phyloP scores from a whole-genome alignment of 2,329 filamentous ascomycete species.

The Talaromyces sp. region DNA sequence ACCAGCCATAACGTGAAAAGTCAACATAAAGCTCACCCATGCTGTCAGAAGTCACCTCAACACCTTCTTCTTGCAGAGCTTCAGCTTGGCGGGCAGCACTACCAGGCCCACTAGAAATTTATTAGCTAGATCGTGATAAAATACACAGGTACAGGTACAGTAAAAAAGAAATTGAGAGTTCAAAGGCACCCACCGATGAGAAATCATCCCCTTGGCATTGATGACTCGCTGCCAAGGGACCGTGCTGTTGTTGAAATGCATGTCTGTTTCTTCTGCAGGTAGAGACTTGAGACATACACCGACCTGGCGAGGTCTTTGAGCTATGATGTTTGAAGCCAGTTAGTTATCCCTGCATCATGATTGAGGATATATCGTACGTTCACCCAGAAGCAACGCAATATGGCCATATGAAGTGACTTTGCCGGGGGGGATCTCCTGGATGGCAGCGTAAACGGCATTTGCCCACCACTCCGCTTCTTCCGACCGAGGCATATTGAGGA shows the following conservation, averaged over 20 bases:
- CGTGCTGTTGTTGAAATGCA: constrained; percentile 69
- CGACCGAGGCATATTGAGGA: constrained; percentile 44
- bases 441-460: constrained; percentile 74
- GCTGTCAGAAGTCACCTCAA: constrained; percentile 43
- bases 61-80: constrained; percentile 44
- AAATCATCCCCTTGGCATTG: constrained; percentile 83
- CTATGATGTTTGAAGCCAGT: constrained; percentile 42
- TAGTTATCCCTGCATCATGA: background rate
- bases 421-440: constrained; percentile 82
- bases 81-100: constrained; percentile 48
- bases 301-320: constrained; percentile 78
- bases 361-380: constrained; percentile 51
- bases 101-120: constrained; percentile 40
- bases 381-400: constrained; percentile 63
- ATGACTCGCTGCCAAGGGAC: constrained; percentile 96
- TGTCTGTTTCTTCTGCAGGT: constrained; percentile 53
- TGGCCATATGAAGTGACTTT: constrained; percentile 85
- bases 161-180: background rate
- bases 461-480: constrained; percentile 55
- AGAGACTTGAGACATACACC: constrained; percentile 89
- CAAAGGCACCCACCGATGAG: constrained; percentile 67
- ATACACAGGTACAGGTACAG: background rate
- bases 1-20: constrained; percentile 50
- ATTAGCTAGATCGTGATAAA: constrained; percentile 1
- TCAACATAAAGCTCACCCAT: constrained; percentile 51